Base-by-base conservation (phyloP, 139 green algal genomes). In the Picochlorum sp. region DNA sequence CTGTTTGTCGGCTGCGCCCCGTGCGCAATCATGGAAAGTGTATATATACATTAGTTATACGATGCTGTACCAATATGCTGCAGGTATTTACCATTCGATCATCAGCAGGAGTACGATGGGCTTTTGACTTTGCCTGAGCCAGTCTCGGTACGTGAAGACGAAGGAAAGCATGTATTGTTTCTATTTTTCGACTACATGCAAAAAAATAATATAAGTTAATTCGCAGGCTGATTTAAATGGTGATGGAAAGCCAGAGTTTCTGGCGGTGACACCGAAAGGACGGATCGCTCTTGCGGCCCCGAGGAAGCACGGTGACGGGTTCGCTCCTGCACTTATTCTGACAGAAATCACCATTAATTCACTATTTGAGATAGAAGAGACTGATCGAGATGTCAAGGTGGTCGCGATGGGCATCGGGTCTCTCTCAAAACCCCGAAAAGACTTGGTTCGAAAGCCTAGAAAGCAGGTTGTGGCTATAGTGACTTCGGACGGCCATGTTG, bases 391-490 rank as follows among this genome's bases (percentile, higher is more conserved):
- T 18, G 6, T 64, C 3, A 45, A 24, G 8, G 66, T 81, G 43
- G 70, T 87, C 25, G 86, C 81, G 1, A 65, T 97, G 55, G 67
- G 73, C 6, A 69, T 83, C 9, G 90, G 90, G 8, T 90, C 84
- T 68, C 45, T 96, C 4, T 81, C 94, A 39, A 69, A 77, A 1
- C 57, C 59, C 13, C 70, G 72, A 0, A 68, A 67, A 36, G 70
- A 83, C 55, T 55, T 76, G 3, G 83, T 92, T 63, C 63, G 58
- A 3, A 63, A 77, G 7, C 60, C 73, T 7, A 77, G 85, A 37
- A 91, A 90, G 69, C 77, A 83, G 65, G 91, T 96, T 14, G 63
- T 96, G 10, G 93, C 94, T 25, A 78, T 96, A 31, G 80, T 97
- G 4, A 96, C 84, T 2, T 65, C 70, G 2, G 70, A 72, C 7